Base-by-base conservation (phyloP, 1,139 yeast species). In the Blastobotrys proliferans region DNA sequence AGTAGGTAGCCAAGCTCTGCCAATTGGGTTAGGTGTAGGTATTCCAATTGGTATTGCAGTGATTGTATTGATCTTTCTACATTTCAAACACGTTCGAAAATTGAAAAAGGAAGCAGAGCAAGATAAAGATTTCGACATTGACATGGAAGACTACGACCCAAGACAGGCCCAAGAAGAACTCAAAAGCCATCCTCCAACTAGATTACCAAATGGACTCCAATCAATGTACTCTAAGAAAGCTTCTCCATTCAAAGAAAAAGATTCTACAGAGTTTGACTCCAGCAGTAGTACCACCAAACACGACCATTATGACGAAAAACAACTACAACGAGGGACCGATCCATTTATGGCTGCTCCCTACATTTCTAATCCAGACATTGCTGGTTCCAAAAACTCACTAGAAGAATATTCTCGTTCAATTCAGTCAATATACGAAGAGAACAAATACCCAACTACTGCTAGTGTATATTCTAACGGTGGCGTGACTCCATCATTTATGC, bases 1-100 rank as follows among this genome's bases (percentile, higher is more conserved):
- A 11, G 53, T 43, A 16, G 51, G 55, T 20, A 48, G 53, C 33
- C 53, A 59, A 39, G 63, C 57, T 1, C 51, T 67, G 14, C 66
- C 70, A 9, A 63, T 68, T 40, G 69, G 61, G 4, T 57, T 67
- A 3, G 72, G 69, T 10, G 63, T 68, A 10, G 67, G 66, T 4
- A 57, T 68, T 25, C 72, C 72, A 5, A 44, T 62, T 11, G 45
- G 51, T 2, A 38, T 60, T n/a, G 67, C 70, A 14, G 35, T 62
- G 11, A 19, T 55, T 17, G 52, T 63, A 14, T 44, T 66, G 26
- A 34, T 56, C n/a, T 53, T 56, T 48, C 50, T 68, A 37, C 65
- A 64, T 32, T 53, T 56, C 45, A 50, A 67, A 26, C 68, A 66
- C 49, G 45, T 56, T 31, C 55, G 59, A 16, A 53, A 55, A 27